Evolutionary conservation across 2,329 filamentous ascomycete genomes (phyloP).

Genomic region (Penicillium sp.): DNA sequence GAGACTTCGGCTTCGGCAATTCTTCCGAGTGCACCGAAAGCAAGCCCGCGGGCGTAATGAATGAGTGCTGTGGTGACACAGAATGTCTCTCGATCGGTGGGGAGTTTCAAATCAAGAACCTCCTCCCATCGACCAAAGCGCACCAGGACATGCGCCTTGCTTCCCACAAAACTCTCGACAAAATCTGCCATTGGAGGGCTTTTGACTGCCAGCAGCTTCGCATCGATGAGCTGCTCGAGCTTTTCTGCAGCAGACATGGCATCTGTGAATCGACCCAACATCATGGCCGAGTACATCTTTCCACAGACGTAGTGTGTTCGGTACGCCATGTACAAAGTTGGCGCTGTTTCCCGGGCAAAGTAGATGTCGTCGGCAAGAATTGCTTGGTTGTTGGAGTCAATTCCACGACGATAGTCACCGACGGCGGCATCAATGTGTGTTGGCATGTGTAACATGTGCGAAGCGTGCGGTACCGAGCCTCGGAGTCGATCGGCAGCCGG

Average conservation of each 20-base stretch:
- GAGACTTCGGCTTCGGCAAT: constrained; percentile 56
- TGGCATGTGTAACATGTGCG: constrained; percentile 75
- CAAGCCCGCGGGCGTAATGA: constrained; percentile 67
- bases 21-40: constrained; percentile 59
- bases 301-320: constrained; percentile 20
- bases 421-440: constrained; percentile 72
- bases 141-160: constrained; percentile 67
- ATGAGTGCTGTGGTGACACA: constrained; percentile 67
- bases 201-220: constrained; percentile 47
- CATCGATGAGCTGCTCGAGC: constrained; percentile 14
- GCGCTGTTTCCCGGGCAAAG: constrained; percentile 45
- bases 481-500: constrained; percentile 63
- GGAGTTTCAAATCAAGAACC: constrained; percentile 58
- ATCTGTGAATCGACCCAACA: constrained; percentile 19
- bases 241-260: constrained; percentile 20
- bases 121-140: constrained; percentile 73
- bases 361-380: constrained; percentile 68
- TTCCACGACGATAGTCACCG: constrained; percentile 68
- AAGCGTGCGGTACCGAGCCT: constrained; percentile 65
- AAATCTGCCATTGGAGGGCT: constrained; percentile 76
- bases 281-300: constrained; percentile 23
- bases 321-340: constrained; percentile 25
- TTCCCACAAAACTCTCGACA: constrained; percentile 68
- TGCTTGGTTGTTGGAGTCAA: constrained; percentile 66
- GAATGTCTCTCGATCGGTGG: constrained; percentile 49